These are phyloP conservation scores for Taphrina pruni DNA, from an alignment of 1,139 yeast genomes.

Conservation along the genomic window DNA sequence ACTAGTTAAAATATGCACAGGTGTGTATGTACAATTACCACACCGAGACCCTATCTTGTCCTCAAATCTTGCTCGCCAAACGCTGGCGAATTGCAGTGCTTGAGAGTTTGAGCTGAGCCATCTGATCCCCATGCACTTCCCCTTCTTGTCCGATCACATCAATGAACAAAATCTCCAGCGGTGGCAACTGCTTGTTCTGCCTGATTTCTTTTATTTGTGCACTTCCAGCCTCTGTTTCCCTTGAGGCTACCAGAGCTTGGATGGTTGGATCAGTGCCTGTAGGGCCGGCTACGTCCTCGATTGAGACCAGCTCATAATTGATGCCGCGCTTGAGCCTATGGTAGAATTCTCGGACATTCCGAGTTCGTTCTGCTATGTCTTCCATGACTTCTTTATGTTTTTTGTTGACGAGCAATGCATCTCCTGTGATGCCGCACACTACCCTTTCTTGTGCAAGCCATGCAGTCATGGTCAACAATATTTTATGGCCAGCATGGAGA, in stretches of 20 bases:
- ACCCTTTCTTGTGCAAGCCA: conserved; percentile 63
- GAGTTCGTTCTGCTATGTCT: conserved; percentile 60
- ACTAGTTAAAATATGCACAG: background rate
- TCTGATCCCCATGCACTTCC: conserved; percentile 58
- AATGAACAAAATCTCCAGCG: conserved; percentile 64
- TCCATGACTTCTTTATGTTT: conserved; percentile 72
- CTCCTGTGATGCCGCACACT: conserved; percentile 72
- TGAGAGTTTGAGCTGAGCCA: conserved; percentile 77
- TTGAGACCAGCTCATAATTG: conserved; percentile 59
- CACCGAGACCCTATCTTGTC: background rate
- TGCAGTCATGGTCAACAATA: conserved; percentile 73
- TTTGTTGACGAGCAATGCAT: conserved; percentile 73
- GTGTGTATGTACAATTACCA: background rate
- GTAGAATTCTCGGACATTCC: conserved; percentile 60
- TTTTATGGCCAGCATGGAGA: conserved; percentile 92
- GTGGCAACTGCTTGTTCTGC: conserved; percentile 60
- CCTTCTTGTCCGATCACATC: conserved; percentile 65
- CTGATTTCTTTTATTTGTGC: conserved; percentile 71
- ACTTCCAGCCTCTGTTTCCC: conserved; percentile 81
- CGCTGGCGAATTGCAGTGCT: conserved; percentile 65
- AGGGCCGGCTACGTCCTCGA: conserved; percentile 92
- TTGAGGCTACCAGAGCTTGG: conserved; percentile 78
- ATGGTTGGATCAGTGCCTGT: conserved; percentile 79
- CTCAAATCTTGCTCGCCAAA: conserved; percentile 27
- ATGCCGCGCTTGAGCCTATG: conserved; percentile 57